Base-by-base conservation (phyloP, 306 rosid species). In the Ormosia semicastrata region DNA sequence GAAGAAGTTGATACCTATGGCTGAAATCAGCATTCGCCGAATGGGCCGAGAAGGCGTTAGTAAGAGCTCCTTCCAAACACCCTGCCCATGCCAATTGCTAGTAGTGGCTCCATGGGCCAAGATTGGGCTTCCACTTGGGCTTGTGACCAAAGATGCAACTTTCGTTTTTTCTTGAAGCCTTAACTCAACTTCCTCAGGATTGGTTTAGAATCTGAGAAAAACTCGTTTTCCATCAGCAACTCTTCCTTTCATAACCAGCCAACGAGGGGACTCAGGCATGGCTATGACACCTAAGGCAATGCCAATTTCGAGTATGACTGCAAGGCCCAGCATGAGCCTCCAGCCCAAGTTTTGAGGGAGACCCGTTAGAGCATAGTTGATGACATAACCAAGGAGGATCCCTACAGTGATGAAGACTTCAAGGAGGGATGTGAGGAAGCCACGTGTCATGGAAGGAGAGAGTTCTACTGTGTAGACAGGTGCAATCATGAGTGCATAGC, bases 191-290 rank as follows among this genome's bases (percentile, higher is more conserved):
- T 92, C 98, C 9, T 86, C 88, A 0, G 84, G 83, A 58, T 77
- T 80, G 6, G 70, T 73, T 0, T 92, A 89, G 11, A 82, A 78
- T 18, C 47, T 70, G 6, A 85, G 17, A 4, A 92, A 81, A 44
- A 88, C 93, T 29, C 2, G 53, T 53, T 44, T 88, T 0, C 97
- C 93, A 32, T 88, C 90, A 0, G 4, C 39, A 0, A 66, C 2
- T 9, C 88, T 81, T 8, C 94, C 96, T 66, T 89, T 85, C 86
- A 92, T 83, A 6, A 63, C 92, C 14, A 93, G 83, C 97, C 98
- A 94, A 7, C 90, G 89, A 37, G 97, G 97, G 33, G 98, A 92
- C 47, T 94, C 97, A 0, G 97, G 98, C 98, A 94, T 90, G 77
- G 83, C 77, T 0, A 83, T 39, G 30, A 92, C 90, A 3, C 90